Conservation (phyloP, 805 yeast species). For the Saccharomycopsis amapae region DNA sequence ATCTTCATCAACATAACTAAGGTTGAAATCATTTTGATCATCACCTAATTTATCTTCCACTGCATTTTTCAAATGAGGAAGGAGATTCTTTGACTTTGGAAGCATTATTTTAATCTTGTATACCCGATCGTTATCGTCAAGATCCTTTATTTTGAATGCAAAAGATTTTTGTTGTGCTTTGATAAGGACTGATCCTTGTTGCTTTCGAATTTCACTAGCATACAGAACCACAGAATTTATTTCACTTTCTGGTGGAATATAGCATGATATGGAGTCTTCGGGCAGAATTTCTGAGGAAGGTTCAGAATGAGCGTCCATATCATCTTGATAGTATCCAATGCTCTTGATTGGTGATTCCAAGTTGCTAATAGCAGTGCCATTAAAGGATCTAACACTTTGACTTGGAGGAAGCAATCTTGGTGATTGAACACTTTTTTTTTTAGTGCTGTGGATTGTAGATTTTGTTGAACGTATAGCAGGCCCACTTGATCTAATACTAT, state of each 20-base stretch:
- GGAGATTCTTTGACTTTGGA: constrained; percentile 22
- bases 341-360: background rate
- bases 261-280: constrained; percentile 21
- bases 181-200: constrained; percentile 15
- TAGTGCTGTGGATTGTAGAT: background rate
- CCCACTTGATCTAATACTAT: constrained; percentile 10
- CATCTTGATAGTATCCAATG: constrained; percentile 6
- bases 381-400: background rate
- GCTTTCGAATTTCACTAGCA: constrained; percentile 12
- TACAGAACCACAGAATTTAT: constrained; percentile 15
- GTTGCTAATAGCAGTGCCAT: background rate
- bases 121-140: constrained; percentile 25
- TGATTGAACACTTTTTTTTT: background rate
- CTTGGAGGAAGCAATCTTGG: background rate
- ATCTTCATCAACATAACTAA: constrained; percentile 35
- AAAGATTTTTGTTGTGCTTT: constrained; percentile 18
- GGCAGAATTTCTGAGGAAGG: constrained; percentile 14
- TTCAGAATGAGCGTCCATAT: background rate
- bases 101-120: constrained; percentile 22
- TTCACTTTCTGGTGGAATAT: constrained; percentile 19
- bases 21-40: constrained; percentile 24
- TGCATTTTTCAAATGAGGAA: constrained; percentile 25
- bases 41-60: constrained; percentile 24
- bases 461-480: constrained; percentile 8
- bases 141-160: constrained; percentile 17